Base-by-base conservation (phyloP, 495 filamentous ascomycete species). In the Symbiotaphrina buchneri region DNA sequence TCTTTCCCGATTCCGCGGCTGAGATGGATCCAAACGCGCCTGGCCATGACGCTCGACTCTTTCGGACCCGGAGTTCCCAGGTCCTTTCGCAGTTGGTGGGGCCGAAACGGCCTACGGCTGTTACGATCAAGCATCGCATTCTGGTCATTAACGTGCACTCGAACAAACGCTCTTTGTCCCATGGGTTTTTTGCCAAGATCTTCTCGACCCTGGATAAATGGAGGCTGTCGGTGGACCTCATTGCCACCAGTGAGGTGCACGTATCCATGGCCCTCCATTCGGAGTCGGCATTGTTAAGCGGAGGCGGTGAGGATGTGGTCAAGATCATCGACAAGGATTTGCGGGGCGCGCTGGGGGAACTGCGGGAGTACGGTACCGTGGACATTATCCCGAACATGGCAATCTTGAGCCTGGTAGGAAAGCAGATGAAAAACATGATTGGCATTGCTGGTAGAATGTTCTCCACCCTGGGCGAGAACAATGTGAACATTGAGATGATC, bases 401-500 rank as follows among this genome's bases (percentile, higher is more conserved):
- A 2, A 97, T 97, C 41, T 59, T 97, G 13, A 83, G 75, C 36
- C 51, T 97, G 23, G 82, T 97, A 0, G 87, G 87, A 8, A 74
- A 71, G 28, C 82, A 94, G 49, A 78, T 97, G 76, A 90, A 87
- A 56, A 80, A 82, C 40, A 84, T 92, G 71, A 57, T 81, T 27
- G 87, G 87, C 21, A 74, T 94, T 38, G 77, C 77, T 2, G 87
- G 87, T 6, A 65, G 61, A 31, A 90, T 91, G 74, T 91, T 91
- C 47, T 70, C 73, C 11, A 83, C 82, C 3, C 58, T 97, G 16
- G 87, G 84, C 17, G 77, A 91, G 40, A 65, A 78, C 46, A 69
- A 71, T 39, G 68, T 94, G 35, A 94, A 94, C 49, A 82, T 92
- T 41, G 84, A 94, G 53, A 92, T 94, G 84, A 94, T 94, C 35